Conservation (phyloP, 768 basidiomycete genomes). For the Boletus edulis region DNA sequence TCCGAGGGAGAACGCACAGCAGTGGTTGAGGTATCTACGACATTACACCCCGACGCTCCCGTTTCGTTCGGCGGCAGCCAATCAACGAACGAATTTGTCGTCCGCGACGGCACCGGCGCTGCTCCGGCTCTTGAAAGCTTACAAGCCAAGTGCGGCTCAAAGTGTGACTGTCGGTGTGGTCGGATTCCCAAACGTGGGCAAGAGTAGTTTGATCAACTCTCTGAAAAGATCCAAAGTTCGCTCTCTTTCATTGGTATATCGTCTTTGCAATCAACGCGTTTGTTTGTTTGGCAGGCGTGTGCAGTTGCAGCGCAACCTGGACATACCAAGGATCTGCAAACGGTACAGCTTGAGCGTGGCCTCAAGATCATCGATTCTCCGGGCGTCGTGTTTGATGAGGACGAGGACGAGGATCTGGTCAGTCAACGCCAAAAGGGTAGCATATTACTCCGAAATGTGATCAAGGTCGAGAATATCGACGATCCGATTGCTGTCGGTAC, state of each 20-base stretch:
- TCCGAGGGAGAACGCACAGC: slow-evolving; percentile 81
- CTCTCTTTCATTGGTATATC: background rate
- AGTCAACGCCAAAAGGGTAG: slow-evolving; percentile 49
- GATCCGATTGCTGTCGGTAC: slow-evolving; percentile 88
- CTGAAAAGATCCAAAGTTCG: slow-evolving; percentile 78
- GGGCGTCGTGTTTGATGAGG: slow-evolving; percentile 94
- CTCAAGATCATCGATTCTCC: slow-evolving; percentile 93
- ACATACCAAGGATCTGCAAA: slow-evolving; percentile 90
- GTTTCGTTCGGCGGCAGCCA: slow-evolving; percentile 76
- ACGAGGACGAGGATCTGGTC: slow-evolving; percentile 47
- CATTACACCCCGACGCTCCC: slow-evolving; percentile 92
- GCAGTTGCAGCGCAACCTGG: slow-evolving; percentile 93
- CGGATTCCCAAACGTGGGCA: slow-evolving; percentile 97
- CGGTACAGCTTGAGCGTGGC: slow-evolving; percentile 88
- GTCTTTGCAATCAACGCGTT: background rate
- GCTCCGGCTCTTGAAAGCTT: slow-evolving; percentile 79
- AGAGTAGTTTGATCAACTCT: slow-evolving; percentile 92
- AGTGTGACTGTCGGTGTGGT: slow-evolving; percentile 88
- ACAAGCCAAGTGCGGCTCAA: slow-evolving; percentile 61
- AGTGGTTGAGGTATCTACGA: slow-evolving; percentile 89
- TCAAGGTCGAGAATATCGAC: slow-evolving; percentile 86
- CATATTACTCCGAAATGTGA: slow-evolving; percentile 80
- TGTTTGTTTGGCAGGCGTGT: slow-evolving; percentile 57
- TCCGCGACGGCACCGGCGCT: slow-evolving; percentile 74
- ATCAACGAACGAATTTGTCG: slow-evolving; percentile 79